Base-by-base conservation (phyloP, 2,329 filamentous ascomycete genomes). In the Verticillium dahliae region DNA sequence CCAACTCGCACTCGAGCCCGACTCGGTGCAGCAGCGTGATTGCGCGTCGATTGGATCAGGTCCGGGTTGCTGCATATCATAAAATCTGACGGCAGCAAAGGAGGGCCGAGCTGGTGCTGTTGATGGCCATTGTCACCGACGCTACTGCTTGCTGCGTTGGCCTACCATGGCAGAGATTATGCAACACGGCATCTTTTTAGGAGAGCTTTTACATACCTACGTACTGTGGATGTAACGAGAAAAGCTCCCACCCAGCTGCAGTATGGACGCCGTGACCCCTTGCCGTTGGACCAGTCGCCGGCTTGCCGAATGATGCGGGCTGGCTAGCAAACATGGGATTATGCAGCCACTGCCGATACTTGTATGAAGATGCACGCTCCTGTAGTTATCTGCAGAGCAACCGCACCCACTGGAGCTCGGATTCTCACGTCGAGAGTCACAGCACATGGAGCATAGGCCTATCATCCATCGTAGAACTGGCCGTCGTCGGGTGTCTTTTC, bases 261-360 rank as follows among this genome's bases (percentile, higher is more conserved):
- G 9, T n/a, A 27, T 22, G 45, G 45, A 52, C 45, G 27, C 22
- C 31, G 57, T 45, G 57, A 35, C 57, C 18, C n/a, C 14, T 33
- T 39, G n/a, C 27, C 31, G 57, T 35, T 50, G 38, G 57, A 41
- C 39, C 57, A 58, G 50, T 58, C 45, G 57, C 45, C 45, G 57
- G 57, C 38, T 58, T 58, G n/a, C 57, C 57, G 57, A 58, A 50
- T 9, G 38, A 50, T 34, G 57, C 57, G 39, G 57, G 57, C n/a
- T 58, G 39, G 57, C 57, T 34, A 33, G 57, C 57, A 58, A 58
- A 58, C 57, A 58, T 39, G 39, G 57, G 27, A 50, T 7, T n/a
- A 39, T 58, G 57, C 39, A 58, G 57, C 57, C 31, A 50, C 57
- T 9, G 37, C 34, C 27, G 18, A n/a, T 38, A 52, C 18, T n/a